Conservation (phyloP, 2,329 filamentous ascomycete species). For the Verruconis gallopava region DNA sequence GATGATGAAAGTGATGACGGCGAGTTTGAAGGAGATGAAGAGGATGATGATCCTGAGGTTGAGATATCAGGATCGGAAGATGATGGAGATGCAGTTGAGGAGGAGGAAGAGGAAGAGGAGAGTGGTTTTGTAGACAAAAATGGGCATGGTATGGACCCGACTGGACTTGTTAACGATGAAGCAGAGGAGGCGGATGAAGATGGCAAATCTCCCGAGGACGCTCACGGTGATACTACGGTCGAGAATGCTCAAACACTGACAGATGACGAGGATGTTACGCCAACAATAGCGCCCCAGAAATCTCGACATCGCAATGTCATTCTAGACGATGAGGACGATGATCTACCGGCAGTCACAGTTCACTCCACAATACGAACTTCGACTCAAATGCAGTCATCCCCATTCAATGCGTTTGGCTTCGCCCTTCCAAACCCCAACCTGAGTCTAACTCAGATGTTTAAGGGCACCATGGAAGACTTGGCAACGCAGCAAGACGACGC, state of each 20-base stretch:
- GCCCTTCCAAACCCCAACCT: conserved; percentile 25
- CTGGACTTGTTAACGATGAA: conserved; percentile 23
- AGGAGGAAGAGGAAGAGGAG: conserved; percentile 9
- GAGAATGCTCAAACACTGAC: conserved; percentile 14
- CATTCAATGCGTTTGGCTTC: conserved; percentile 13
- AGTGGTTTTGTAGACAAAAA: conserved; percentile 9
- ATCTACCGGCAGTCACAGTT: conserved; percentile 13
- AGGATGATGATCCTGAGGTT: conserved; percentile 27
- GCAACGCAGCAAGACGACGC: conserved; percentile 1
- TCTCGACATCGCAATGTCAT: conserved; percentile 40
- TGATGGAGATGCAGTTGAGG: conserved; percentile 28
- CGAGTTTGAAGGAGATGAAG: conserved; percentile 31
- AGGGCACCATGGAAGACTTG: conserved; percentile 68
- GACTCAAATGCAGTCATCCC: conserved; percentile 12
- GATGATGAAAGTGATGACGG: conserved; percentile 45
- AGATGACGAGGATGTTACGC: conserved; percentile 30
- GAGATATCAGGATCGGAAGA: conserved; percentile 34
- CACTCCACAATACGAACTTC: conserved; percentile 4
- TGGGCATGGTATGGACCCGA: conserved; percentile 33
- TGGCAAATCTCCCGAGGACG: conserved; percentile 20
- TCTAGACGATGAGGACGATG: conserved; percentile 51
- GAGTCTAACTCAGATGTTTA: conserved; percentile 80
- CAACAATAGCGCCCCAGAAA: conserved; percentile 36
- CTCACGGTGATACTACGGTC: conserved; percentile 13
- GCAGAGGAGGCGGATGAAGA: conserved; percentile 21